These are phyloP conservation scores for Cercospora beticola DNA, from an alignment of 2,329 filamentous ascomycete species.

Conservation along the genomic window DNA sequence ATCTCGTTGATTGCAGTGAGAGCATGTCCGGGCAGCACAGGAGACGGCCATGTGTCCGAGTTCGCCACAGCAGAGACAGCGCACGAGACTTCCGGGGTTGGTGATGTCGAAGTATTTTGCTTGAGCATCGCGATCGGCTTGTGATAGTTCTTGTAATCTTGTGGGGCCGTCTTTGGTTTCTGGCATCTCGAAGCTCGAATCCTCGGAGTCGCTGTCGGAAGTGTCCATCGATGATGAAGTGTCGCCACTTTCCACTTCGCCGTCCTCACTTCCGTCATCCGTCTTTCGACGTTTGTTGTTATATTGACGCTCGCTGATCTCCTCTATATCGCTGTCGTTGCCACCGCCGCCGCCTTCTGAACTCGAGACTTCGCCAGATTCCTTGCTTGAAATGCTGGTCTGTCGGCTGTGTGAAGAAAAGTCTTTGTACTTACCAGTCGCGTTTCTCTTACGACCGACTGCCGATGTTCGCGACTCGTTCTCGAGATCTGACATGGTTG, in stretches of 20 bases:
- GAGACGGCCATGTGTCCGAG: slow-evolving; percentile 15
- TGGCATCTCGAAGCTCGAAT: slow-evolving; percentile 4
- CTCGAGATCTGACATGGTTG: slow-evolving; percentile 13
- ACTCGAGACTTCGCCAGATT: slow-evolving; percentile 18
- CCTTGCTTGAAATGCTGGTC: slow-evolving; percentile 18
- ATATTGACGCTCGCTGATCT: not conserved
- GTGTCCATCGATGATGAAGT: slow-evolving; percentile 8
- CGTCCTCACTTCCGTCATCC: slow-evolving; percentile 6
- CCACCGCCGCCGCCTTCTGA: not conserved
- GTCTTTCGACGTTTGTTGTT: not conserved
- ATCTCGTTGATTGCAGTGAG: slow-evolving; percentile 17
- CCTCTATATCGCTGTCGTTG: not conserved
- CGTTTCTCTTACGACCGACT: slow-evolving; percentile 16
- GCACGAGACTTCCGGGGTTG: slow-evolving; percentile 1
- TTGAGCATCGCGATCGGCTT: slow-evolving; percentile 5
- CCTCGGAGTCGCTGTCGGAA: not conserved
- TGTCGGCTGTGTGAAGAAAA: slow-evolving; percentile 5
- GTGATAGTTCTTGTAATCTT: slow-evolving; percentile 1
- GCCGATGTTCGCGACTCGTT: slow-evolving; percentile 13
- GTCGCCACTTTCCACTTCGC: not conserved
- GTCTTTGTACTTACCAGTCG: slow-evolving; percentile 6
- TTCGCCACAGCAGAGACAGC: slow-evolving; percentile 20
- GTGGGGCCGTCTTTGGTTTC: not conserved
- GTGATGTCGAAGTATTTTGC: slow-evolving; percentile 14
- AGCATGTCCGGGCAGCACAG: slow-evolving; percentile 15